Conservation (phyloP, 2,329 filamentous ascomycete species). For the Penicillium sp. region DNA sequence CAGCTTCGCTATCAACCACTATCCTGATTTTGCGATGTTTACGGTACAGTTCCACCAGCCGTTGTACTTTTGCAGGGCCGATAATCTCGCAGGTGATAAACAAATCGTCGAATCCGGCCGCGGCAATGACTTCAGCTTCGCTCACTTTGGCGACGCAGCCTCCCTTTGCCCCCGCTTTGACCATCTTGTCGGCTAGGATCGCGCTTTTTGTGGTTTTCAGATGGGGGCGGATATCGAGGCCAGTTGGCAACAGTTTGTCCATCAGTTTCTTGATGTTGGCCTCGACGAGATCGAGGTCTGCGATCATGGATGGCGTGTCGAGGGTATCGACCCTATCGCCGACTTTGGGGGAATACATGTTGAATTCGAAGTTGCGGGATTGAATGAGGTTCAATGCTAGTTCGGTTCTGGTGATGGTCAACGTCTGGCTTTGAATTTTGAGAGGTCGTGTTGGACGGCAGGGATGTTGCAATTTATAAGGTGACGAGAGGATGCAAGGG, state of each 20-base stretch:
- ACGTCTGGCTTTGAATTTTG: background rate
- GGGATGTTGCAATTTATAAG: background rate
- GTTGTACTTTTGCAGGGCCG: constrained; percentile 47
- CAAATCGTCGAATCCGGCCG: constrained; percentile 50
- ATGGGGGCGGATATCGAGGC: constrained; percentile 51
- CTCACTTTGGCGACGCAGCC: constrained; percentile 55
- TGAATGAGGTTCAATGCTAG: background rate
- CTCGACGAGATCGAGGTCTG: constrained; percentile 55
- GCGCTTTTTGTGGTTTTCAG: constrained; percentile 56
- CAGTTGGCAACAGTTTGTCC: constrained; percentile 47
- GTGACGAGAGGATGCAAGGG: background rate
- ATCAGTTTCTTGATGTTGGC: constrained; percentile 52
- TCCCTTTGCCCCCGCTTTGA: constrained; percentile 50
- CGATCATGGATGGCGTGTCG: constrained; percentile 59
- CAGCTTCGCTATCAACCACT: constrained; percentile 51
- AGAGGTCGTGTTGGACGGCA: background rate
- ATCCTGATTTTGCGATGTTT: constrained; percentile 44
- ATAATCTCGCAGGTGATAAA: constrained; percentile 55
- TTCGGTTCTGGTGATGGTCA: background rate
- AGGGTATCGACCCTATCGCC: constrained; percentile 48
- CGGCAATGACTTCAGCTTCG: constrained; percentile 48
- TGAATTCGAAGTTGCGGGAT: background rate
- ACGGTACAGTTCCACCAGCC: constrained; percentile 49
- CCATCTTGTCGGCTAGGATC: constrained; percentile 47
- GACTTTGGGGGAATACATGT: constrained; percentile 44